Evolutionary conservation across 352 stramenopile species (phyloP).

Genomic region (Globisporangium nagaii): DNA sequence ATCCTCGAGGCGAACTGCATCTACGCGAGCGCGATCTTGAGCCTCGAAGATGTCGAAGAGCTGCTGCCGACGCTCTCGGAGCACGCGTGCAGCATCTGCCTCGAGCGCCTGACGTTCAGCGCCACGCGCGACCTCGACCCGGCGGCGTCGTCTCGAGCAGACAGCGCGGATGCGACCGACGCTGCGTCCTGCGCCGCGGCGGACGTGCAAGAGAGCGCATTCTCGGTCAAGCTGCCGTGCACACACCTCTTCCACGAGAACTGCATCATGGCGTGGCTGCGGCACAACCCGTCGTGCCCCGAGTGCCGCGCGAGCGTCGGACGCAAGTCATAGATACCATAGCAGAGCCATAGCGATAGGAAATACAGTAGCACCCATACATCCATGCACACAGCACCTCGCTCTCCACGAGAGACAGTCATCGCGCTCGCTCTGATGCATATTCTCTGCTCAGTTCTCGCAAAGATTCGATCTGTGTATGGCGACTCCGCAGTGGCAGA

Average conservation of each 20-base stretch:
- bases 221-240: constrained; percentile 44
- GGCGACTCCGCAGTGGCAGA: too few relatives aligned
- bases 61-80: constrained; percentile 25
- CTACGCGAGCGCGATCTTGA: constrained; percentile 55
- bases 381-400: not conserved
- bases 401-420: too few relatives aligned
- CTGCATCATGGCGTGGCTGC: constrained; percentile 64
- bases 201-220: constrained; percentile 8
- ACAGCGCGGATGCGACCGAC: not conserved
- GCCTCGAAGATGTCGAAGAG: constrained; percentile 44
- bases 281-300: constrained; percentile 49
- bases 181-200: not conserved
- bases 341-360: not conserved
- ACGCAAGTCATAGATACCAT: not conserved
- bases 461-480: not conserved
- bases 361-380: too few relatives aligned
- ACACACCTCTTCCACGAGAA: constrained; percentile 57
- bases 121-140: constrained; percentile 17
- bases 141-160: not conserved
- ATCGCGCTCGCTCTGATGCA: too few relatives aligned
- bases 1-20: constrained; percentile 44
- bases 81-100: constrained; percentile 52
- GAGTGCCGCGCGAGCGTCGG: constrained; percentile 45
- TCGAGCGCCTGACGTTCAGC: constrained; percentile 27
- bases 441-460: too few relatives aligned